These are phyloP conservation scores for Fusarium neocosmosporiellum DNA, from an alignment of 2,329 filamentous ascomycete species.

Conservation along the genomic window DNA sequence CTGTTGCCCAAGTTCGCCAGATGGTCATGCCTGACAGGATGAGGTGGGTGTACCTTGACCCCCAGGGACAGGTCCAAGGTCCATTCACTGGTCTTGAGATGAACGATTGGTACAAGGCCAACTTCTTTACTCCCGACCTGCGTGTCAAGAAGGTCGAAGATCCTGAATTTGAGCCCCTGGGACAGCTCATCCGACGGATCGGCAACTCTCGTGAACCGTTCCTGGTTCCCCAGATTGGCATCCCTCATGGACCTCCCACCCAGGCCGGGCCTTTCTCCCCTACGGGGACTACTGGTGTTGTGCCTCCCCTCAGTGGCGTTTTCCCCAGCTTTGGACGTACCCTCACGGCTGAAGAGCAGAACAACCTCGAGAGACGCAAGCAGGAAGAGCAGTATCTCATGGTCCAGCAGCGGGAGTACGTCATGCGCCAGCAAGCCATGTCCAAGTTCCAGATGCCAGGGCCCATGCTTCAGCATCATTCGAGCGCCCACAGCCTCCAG, in stretches of 20 bases:
- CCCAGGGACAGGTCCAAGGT: slow-evolving; percentile 90
- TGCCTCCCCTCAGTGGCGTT: slow-evolving; percentile 90
- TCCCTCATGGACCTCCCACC: slow-evolving; percentile 83
- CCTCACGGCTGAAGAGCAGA: slow-evolving; percentile 96
- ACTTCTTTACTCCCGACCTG: slow-evolving; percentile 95
- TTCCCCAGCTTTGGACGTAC: slow-evolving; percentile 98
- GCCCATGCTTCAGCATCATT: slow-evolving; percentile 83
- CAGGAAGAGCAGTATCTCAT: slow-evolving; percentile 98
- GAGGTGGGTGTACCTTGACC: slow-evolving; percentile 98
- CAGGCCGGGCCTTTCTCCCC: slow-evolving; percentile 61
- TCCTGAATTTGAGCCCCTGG: slow-evolving; percentile 91
- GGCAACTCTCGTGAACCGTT: slow-evolving; percentile 98
- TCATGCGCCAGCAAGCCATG: slow-evolving; percentile 86
- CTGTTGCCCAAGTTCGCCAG: slow-evolving; percentile 78
- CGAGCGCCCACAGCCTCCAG: slow-evolving; percentile 93
- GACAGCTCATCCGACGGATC: slow-evolving; percentile 93
- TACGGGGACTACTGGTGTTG: slow-evolving; percentile 68
- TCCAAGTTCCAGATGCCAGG: slow-evolving; percentile 74
- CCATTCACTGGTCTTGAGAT: slow-evolving; percentile 97
- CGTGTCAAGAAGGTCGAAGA: slow-evolving; percentile 97
- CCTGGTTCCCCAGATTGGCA: slow-evolving; percentile 95
- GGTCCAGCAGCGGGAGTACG: slow-evolving; percentile 93
- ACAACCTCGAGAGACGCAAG: slow-evolving; percentile 94
- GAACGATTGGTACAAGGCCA: slow-evolving; percentile 99
- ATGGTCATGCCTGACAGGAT: slow-evolving; percentile 99